These are phyloP conservation scores for Glonium stellatum DNA, from an alignment of 495 filamentous ascomycete genomes.

Conservation along the genomic window DNA sequence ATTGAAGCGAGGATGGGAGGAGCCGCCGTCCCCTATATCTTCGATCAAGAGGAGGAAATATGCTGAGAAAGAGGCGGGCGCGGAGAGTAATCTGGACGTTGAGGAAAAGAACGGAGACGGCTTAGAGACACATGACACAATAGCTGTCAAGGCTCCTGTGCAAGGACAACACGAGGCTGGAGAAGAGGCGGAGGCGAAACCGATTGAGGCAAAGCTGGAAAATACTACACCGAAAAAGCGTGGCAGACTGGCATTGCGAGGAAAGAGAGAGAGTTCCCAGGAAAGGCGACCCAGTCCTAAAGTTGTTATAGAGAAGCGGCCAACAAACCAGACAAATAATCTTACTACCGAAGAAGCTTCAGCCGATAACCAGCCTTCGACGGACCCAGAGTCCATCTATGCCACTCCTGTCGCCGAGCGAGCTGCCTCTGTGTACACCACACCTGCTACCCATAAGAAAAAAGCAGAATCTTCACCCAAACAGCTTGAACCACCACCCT, in stretches of 20 bases:
- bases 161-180: neutral
- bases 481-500: neutral
- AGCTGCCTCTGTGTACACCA: conserved; percentile 5
- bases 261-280: neutral
- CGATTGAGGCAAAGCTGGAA: neutral
- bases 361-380: neutral
- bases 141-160: neutral
- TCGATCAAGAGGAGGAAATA: neutral
- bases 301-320: neutral
- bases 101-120: neutral
- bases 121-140: neutral
- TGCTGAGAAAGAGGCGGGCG: neutral
- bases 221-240: neutral
- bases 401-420: neutral
- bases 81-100: neutral
- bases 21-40: neutral
- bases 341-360: neutral
- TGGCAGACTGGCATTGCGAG: neutral
- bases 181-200: neutral
- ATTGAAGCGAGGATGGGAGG: neutral
- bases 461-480: conserved; percentile 1
- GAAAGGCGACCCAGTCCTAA: neutral
- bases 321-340: neutral
- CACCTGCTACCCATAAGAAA: conserved; percentile 1
- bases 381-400: neutral